These are phyloP conservation scores for Blastobotrys attinorum DNA, from an alignment of 805 yeast genomes.

Conservation along the genomic window DNA sequence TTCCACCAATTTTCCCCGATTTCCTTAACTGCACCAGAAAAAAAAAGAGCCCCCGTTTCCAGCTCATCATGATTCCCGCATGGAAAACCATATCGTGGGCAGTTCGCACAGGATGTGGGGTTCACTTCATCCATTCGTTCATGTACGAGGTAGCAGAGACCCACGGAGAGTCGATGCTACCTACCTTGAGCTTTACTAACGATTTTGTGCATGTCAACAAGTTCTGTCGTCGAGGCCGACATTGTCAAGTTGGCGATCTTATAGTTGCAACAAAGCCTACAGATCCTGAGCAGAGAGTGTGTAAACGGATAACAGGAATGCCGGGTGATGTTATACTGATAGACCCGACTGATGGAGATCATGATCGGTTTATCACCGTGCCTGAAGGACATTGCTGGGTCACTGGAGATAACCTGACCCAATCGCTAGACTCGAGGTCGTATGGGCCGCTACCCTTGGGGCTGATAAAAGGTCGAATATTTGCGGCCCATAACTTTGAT, in stretches of 20 bases:
- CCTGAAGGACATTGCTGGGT: slow-evolving; percentile 97
- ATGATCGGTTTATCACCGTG: slow-evolving; percentile 52
- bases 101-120: slow-evolving; percentile 29
- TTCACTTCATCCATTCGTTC: slow-evolving; percentile 59
- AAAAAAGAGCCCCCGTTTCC: too few relatives aligned
- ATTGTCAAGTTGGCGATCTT: slow-evolving; percentile 73
- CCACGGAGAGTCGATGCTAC: slow-evolving; percentile 91
- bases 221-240: slow-evolving; percentile 48
- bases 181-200: slow-evolving; percentile 65
- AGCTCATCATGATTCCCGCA: too few relatives aligned
- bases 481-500: slow-evolving; percentile 40
- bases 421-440: slow-evolving; percentile 80
- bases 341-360: slow-evolving; percentile 55
- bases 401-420: slow-evolving; percentile 87
- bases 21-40: too few relatives aligned
- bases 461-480: slow-evolving; percentile 75
- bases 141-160: slow-evolving; percentile 74
- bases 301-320: slow-evolving; percentile 92
- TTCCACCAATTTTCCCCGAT: too few relatives aligned
- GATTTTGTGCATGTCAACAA: slow-evolving; percentile 77
- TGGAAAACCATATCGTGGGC: slow-evolving; percentile 24
- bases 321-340: slow-evolving; percentile 81
- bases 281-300: slow-evolving; percentile 74
- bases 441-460: slow-evolving; percentile 90
- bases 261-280: slow-evolving; percentile 87